Conservation (phyloP, 352 stramenopile species). For the Pythium guiyangense region DNA sequence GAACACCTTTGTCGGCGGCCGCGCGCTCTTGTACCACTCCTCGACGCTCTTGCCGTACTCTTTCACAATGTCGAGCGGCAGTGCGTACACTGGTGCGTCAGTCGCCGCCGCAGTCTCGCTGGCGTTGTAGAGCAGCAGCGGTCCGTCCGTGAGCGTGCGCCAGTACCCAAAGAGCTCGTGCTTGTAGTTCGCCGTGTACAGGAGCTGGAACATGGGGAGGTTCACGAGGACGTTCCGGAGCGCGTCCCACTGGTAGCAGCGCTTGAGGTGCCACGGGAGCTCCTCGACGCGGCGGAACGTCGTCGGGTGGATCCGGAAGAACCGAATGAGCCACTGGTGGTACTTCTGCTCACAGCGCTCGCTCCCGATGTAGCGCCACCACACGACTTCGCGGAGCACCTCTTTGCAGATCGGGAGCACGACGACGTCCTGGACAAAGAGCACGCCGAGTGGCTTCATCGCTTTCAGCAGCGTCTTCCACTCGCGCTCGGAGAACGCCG, state of each 20-base stretch:
- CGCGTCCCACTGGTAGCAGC: conserved; percentile 83
- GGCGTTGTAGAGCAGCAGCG: conserved; percentile 42
- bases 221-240: conserved; percentile 88
- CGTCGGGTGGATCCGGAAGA: conserved; percentile 76
- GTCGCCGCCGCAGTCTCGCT: conserved; percentile 8
- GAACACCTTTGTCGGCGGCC: conserved; percentile 71
- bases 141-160: conserved; percentile 79
- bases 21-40: conserved; percentile 76
- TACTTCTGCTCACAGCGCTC: conserved; percentile 64
- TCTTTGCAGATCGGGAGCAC: conserved; percentile 88
- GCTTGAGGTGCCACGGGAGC: conserved; percentile 90
- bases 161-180: conserved; percentile 91
- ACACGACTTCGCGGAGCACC: conserved; percentile 84
- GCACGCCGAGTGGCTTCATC: conserved; percentile 60
- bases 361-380: conserved; percentile 81
- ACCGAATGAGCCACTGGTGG: conserved; percentile 81
- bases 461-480: conserved; percentile 74
- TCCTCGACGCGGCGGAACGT: conserved; percentile 85
- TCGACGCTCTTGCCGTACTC: conserved; percentile 89
- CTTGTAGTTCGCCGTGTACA: conserved; percentile 89
- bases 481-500: conserved; percentile 58
- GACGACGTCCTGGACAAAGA: conserved; percentile 84
- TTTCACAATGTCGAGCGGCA: conserved; percentile 90
- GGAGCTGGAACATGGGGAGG: conserved; percentile 89
- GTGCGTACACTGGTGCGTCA: conserved; percentile 43